Evolutionary conservation across 331 rosid species (phyloP).

Genomic region (Pyracantha coccinea): DNA sequence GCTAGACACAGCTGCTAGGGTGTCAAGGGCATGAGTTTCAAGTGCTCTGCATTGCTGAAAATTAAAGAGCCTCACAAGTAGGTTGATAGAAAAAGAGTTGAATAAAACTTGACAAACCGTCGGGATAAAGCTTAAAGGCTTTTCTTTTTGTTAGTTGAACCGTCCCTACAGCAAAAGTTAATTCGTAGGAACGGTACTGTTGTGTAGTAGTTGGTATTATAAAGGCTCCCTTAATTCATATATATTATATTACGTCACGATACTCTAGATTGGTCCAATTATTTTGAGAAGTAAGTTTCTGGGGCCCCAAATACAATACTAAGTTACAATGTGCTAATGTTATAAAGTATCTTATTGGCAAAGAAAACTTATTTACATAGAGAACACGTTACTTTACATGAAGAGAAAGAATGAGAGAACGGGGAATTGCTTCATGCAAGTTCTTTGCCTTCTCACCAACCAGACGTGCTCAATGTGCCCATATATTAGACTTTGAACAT

Average conservation of each 20-base stretch:
- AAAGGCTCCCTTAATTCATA: conserved; percentile 17
- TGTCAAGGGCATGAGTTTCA: not conserved
- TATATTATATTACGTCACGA: not conserved
- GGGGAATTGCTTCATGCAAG: too few species aligned
- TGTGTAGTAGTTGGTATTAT: conserved; percentile 50
- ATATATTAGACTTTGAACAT: too few species aligned
- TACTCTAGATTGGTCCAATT: not conserved
- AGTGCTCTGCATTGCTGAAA: not conserved
- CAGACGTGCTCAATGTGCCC: too few species aligned
- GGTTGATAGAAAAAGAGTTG: conserved; percentile 13
- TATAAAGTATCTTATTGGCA: too few species aligned
- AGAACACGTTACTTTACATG: too few species aligned
- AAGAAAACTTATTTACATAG: too few species aligned
- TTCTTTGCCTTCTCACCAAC: too few species aligned
- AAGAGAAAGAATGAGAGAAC: too few species aligned
- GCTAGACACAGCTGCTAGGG: not conserved
- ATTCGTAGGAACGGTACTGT: conserved; percentile 27
- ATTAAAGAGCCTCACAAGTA: conserved; percentile 40
- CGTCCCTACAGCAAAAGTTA: conserved; percentile 42
- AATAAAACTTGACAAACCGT: conserved; percentile 3
- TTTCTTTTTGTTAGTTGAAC: conserved; percentile 28
- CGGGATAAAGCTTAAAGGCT: not conserved
- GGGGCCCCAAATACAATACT: too few species aligned
- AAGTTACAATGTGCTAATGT: too few species aligned
- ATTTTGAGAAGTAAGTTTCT: not conserved